phyloP scores from a whole-genome alignment of 2,329 filamentous ascomycete genomes.

The Didymosphaeria variabile region DNA sequence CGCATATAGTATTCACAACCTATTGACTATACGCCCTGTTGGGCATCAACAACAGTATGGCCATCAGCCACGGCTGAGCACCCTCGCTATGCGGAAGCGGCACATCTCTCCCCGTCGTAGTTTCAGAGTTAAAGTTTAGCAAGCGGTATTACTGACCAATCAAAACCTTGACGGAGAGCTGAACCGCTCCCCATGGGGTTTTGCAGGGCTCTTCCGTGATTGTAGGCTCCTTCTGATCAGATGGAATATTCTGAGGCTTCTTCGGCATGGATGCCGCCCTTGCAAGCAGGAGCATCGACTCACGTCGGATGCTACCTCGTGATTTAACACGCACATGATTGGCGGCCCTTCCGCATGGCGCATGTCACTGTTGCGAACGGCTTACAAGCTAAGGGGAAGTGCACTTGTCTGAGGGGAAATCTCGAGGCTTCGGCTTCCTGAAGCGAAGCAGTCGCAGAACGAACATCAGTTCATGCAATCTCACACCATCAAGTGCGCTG shows the following conservation, averaged over 20 bases:
- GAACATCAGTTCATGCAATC: not conserved
- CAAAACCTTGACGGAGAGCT: not conserved
- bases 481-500: not conserved
- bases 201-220: not conserved
- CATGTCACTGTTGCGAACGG: not conserved
- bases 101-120: not conserved
- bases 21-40: not conserved
- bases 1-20: not conserved
- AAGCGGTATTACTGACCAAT: not conserved
- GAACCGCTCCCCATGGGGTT: not conserved
- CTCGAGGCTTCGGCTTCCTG: not conserved
- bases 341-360: not conserved
- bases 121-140: not conserved
- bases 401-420: not conserved
- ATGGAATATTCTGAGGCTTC: not conserved
- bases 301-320: not conserved
- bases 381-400: not conserved
- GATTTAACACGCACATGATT: not conserved
- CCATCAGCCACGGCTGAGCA: not conserved
- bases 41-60: not conserved
- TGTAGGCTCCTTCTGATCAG: not conserved
- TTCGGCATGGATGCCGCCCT: not conserved
- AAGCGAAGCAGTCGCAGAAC: not conserved
- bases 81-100: not conserved
- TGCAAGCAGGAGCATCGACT: not conserved